Evolutionary conservation across 164 flowering plant species (phyloP), one percentile per base, ranked within the genome.

Genomic region (Aristolochia fimbriata): DNA sequence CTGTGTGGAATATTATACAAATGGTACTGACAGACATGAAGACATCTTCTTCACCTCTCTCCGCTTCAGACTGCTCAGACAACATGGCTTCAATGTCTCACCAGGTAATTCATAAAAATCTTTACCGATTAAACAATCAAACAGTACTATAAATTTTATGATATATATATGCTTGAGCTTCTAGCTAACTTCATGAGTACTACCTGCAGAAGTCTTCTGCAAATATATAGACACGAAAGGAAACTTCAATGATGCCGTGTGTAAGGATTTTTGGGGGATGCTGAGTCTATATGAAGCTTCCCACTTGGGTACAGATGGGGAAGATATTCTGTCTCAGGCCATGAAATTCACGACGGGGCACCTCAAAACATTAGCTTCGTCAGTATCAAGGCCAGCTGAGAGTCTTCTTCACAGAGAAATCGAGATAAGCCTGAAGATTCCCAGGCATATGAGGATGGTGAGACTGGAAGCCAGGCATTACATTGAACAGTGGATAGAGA

Each of bases 241-340:
- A 47, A 69, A 49, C 2, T 74, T 80, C 46, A 58, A 52, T 22
- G 7, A 16, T 19, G 16, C 33, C 37, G n/a, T 64, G 21, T 22
- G 47, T 4, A 30, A 61, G 43, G 75, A 77, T 48, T 30, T 59
- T 2, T 60, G 24, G 37, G 79, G 77, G 43, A 31, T 75, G 51
- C 51, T 72, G 60, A 64, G 64, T 45, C 52, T 79, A 27, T 79
- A 68, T 59, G 80, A 76, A 64, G 78, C 77, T 4, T 58, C 76
- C 60, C 71, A 74, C 24, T 63, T 74, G 47, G 60, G 67, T 27
- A 22, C 71, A 21, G 60, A 61, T 27, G 86, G 80, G 30, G 92
- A 85, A 60, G 46, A 70, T 20, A 66, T 71, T 46, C 76, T 85
- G 8, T 80, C 81, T 13, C 74, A 78, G 60, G 83, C 78, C n/a